Evolutionary conservation across 1,284 basidiomycete species (phyloP).

Genomic region (Naganishia liquefaciens): DNA sequence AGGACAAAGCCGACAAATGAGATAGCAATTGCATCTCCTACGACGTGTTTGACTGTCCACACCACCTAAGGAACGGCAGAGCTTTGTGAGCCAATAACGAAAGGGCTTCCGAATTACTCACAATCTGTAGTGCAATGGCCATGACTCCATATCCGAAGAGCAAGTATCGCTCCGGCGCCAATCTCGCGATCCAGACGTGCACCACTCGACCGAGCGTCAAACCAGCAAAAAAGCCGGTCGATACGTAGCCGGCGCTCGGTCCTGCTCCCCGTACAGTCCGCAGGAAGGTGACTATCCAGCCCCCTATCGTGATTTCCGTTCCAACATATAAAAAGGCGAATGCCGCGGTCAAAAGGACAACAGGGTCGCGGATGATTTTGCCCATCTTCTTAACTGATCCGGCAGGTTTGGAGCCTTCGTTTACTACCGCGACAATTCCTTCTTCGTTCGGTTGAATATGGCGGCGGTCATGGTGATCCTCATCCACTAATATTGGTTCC

Average conservation of each 20-base stretch:
- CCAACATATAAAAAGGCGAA: constrained; percentile 33
- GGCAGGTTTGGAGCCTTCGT: not conserved
- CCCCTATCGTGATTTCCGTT: constrained; percentile 32
- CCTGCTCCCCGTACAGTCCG: constrained; percentile 20
- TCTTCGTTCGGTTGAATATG: not conserved
- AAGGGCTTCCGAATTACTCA: not conserved
- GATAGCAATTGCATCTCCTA: constrained; percentile 29
- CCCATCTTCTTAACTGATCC: constrained; percentile 26
- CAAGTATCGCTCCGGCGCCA: constrained; percentile 17
- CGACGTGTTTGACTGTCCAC: constrained; percentile 28
- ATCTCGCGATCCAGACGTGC: constrained; percentile 16
- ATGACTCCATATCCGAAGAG: constrained; percentile 23
- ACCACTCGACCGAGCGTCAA: constrained; percentile 29
- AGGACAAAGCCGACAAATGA: constrained; percentile 30
- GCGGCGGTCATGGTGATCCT: not conserved
- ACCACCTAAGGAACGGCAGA: constrained; percentile 3
- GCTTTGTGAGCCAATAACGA: no score
- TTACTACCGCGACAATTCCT: not conserved
- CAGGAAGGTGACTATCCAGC: constrained; percentile 32
- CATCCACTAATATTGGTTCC: not conserved
- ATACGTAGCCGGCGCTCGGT: constrained; percentile 24
- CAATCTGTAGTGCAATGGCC: constrained; percentile 24
- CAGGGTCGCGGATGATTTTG: constrained; percentile 16
- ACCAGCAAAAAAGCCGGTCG: constrained; percentile 33
- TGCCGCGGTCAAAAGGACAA: constrained; percentile 26